These are phyloP conservation scores for Xylariales sp. DNA, from an alignment of 2,329 filamentous ascomycete species.

Conservation along the genomic window DNA sequence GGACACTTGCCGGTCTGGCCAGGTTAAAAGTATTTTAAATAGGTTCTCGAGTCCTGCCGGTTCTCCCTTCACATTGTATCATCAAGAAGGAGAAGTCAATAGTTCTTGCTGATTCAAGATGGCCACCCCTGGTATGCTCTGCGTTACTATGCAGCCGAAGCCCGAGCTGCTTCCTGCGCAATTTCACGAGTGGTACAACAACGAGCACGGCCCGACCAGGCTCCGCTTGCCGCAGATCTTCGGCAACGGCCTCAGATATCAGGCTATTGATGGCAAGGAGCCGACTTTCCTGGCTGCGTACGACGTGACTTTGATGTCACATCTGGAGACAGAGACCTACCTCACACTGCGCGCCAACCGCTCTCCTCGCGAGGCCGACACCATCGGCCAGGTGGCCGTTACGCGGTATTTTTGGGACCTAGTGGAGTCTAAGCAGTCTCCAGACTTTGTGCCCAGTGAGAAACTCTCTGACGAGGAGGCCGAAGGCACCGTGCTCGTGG, in stretches of 20 bases:
- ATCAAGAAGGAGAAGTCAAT: too few relatives aligned
- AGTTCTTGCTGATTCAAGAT: too few relatives aligned
- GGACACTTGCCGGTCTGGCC: too few relatives aligned
- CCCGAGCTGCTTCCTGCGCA: slow-evolving; percentile 59
- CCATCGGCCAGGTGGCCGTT: slow-evolving; percentile 57
- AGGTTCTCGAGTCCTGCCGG: too few relatives aligned
- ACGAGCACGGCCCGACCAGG: slow-evolving; percentile 81
- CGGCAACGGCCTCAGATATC: slow-evolving; percentile 74
- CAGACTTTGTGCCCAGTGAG: slow-evolving; percentile 57
- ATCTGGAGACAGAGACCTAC: slow-evolving; percentile 68
- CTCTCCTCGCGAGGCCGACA: slow-evolving; percentile 48
- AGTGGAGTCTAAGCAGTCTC: slow-evolving; percentile 49
- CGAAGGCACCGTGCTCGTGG: slow-evolving; percentile 56
- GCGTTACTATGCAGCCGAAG: slow-evolving; percentile 81
- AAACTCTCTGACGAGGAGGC: slow-evolving; percentile 54
- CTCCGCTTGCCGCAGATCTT: slow-evolving; percentile 72
- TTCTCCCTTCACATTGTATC: neutral
- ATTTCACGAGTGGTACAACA: slow-evolving; percentile 94
- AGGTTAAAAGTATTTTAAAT: too few relatives aligned
- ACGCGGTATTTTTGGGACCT: slow-evolving; percentile 68
- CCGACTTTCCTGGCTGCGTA: slow-evolving; percentile 78
- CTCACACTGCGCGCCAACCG: slow-evolving; percentile 56
- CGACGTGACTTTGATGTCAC: slow-evolving; percentile 72
- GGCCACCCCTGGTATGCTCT: slow-evolving; percentile 65
- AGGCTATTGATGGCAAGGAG: slow-evolving; percentile 55